Evolutionary conservation across 805 yeast genomes (phyloP).

Genomic region (Lipomyces japonicus): DNA sequence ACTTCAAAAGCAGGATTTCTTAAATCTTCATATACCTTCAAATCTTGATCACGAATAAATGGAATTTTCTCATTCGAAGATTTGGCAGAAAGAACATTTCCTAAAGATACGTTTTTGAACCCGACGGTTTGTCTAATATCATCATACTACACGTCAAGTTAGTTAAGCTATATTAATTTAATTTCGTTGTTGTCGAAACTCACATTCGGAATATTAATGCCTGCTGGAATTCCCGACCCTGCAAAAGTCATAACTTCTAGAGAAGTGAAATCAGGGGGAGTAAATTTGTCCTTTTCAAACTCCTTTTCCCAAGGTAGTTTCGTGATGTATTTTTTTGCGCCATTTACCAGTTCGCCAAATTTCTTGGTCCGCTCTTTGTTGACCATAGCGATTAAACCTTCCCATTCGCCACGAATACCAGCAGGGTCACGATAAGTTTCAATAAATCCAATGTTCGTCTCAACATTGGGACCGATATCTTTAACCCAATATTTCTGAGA

Average conservation of each 20-base stretch:
- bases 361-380: conserved; percentile 82
- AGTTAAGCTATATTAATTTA: not conserved
- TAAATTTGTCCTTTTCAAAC: conserved; percentile 78
- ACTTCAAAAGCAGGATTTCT: conserved; percentile 83
- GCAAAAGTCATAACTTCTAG: conserved; percentile 86
- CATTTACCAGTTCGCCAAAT: conserved; percentile 63
- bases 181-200: not conserved
- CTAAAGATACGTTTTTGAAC: conserved; percentile 84
- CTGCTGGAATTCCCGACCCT: conserved; percentile 88
- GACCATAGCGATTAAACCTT: conserved; percentile 84
- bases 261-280: conserved; percentile 90
- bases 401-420: conserved; percentile 93
- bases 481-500: conserved; percentile 87
- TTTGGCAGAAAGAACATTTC: conserved; percentile 75
- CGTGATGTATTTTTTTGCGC: conserved; percentile 61
- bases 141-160: conserved; percentile 48
- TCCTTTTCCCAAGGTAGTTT: conserved; percentile 73
- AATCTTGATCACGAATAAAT: conserved; percentile 54
- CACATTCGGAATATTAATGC: conserved; percentile 80
- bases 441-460: conserved; percentile 83
- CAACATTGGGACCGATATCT: conserved; percentile 73
- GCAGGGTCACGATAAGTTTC: conserved; percentile 92
- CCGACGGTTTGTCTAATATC: conserved; percentile 81
- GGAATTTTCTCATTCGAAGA: conserved; percentile 66
- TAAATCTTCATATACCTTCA: conserved; percentile 61